Evolutionary conservation across 2,329 filamentous ascomycete species (phyloP).

Genomic region (Calonectria henricotiae): DNA sequence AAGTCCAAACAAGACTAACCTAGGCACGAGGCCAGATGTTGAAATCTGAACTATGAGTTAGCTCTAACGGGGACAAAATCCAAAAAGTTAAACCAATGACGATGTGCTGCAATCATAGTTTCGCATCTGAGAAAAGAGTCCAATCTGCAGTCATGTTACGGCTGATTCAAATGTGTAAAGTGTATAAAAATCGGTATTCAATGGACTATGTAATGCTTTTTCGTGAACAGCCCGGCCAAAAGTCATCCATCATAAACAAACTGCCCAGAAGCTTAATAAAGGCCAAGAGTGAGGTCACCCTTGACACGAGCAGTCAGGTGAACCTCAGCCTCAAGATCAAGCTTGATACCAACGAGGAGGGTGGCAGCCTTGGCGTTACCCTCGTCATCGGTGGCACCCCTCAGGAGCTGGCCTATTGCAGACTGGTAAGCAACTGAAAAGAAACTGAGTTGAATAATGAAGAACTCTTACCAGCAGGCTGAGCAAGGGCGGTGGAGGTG

Average conservation of each 20-base stretch:
- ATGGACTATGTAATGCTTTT: conserved; percentile 6
- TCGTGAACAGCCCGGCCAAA: conserved; percentile 12
- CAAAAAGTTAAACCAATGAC: too few species aligned
- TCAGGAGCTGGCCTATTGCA: not conserved
- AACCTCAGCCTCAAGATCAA: conserved; percentile 13
- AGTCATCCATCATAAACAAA: conserved; percentile 17
- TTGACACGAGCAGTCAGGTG: conserved; percentile 21
- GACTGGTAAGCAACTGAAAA: not conserved
- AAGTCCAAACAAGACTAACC: too few species aligned
- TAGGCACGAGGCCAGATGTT: too few species aligned
- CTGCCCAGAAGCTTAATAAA: conserved; percentile 16
- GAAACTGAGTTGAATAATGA: not conserved
- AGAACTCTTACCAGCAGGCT: conserved; percentile 3
- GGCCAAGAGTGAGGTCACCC: conserved; percentile 16
- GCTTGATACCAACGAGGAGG: conserved; percentile 16
- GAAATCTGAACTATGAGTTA: too few species aligned
- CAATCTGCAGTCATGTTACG: not conserved
- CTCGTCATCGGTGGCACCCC: conserved; percentile 8
- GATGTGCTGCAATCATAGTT: not conserved
- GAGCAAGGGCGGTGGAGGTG: conserved; percentile 15
- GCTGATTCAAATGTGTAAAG: not conserved
- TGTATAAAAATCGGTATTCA: not conserved
- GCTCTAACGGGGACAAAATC: too few species aligned
- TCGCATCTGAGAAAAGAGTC: not conserved
- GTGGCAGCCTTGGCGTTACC: conserved; percentile 22